Percentiles rank a stretch among this genome's conserved stretches.
These are phyloP conservation scores for Thraustochytrium striatum DNA, from an alignment of 352 stramenopile genomes.

Conservation along the genomic window DNA sequence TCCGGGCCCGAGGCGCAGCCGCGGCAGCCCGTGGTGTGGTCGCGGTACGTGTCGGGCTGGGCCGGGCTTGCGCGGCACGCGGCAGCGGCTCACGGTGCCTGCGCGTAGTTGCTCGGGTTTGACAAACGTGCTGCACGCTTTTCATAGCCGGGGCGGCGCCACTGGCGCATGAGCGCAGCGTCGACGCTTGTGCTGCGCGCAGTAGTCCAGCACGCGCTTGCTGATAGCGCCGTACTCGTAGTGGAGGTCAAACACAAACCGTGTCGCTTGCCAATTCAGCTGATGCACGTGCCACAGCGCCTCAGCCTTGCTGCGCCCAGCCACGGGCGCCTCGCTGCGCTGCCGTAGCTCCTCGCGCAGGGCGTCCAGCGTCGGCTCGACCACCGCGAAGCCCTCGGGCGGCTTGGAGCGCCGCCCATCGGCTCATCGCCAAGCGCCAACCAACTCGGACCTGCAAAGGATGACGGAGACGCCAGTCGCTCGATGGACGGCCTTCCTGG, in stretches of 20 bases:
- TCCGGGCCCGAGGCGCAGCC: slow-evolving; percentile 89
- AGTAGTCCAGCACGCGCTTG: slow-evolving; percentile 96
- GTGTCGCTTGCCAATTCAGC: slow-evolving; percentile 96
- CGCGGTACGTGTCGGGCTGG: slow-evolving; percentile 64
- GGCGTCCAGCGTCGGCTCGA: slow-evolving; percentile 89
- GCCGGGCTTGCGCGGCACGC: slow-evolving; percentile 90
- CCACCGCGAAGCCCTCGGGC: slow-evolving; percentile 86
- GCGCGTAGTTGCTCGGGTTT: slow-evolving; percentile 99
- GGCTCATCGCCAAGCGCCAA: slow-evolving; percentile 1
- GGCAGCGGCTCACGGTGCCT: slow-evolving; percentile 95
- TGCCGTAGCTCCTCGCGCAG: slow-evolving; percentile 94
- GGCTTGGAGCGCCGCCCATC: slow-evolving; percentile 46
- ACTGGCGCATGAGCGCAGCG: slow-evolving; percentile 95
- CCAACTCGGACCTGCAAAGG: no score
- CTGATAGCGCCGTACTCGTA: slow-evolving; percentile 93
- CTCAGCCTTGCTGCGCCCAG: slow-evolving; percentile 94
- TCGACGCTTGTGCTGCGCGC: slow-evolving; percentile 86
- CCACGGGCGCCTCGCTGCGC: slow-evolving; percentile 94
- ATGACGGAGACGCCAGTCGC: no score
- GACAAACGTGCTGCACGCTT: slow-evolving; percentile 91
- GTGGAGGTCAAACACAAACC: slow-evolving; percentile 99
- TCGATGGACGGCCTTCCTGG: no score
- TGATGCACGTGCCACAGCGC: slow-evolving; percentile 96
- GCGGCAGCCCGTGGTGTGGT: slow-evolving; percentile 83
- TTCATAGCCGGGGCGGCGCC: slow-evolving; percentile 98